These are phyloP conservation scores for Hypomontagnella monticulosa DNA, from an alignment of 495 filamentous ascomycete genomes.

Conservation along the genomic window DNA sequence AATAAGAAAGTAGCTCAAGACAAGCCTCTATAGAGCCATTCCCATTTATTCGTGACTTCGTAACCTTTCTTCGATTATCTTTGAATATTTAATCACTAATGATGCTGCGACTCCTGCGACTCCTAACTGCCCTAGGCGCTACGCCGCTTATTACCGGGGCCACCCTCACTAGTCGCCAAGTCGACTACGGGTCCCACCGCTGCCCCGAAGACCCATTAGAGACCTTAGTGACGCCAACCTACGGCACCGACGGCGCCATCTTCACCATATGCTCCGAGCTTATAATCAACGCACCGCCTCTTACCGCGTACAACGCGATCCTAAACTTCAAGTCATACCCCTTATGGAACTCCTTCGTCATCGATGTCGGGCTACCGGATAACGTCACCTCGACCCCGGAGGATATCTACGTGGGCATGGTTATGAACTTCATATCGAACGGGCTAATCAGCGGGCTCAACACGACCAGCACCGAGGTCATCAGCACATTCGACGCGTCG, in stretches of 20 bases:
- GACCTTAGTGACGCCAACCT: conserved; percentile 40
- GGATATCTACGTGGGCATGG: conserved; percentile 39
- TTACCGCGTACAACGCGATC: conserved; percentile 24
- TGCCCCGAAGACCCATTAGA: conserved; percentile 8
- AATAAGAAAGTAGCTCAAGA: no score
- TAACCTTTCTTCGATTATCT: not conserved
- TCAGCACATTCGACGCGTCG: conserved; percentile 31
- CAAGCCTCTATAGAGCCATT: no score
- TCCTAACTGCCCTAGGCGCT: not conserved
- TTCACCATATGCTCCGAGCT: conserved; percentile 44
- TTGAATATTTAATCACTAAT: not conserved
- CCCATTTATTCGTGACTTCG: no score
- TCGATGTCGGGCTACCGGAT: conserved; percentile 34
- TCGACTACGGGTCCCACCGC: conserved; percentile 26
- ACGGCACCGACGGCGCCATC: conserved; percentile 40
- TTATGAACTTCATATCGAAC: conserved; percentile 41
- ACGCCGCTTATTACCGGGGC: not conserved
- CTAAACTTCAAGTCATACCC: conserved; percentile 41
- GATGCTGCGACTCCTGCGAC: not conserved
- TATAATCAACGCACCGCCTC: conserved; percentile 26
- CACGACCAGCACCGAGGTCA: conserved; percentile 42
- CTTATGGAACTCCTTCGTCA: conserved; percentile 44
- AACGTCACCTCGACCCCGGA: conserved; percentile 39
- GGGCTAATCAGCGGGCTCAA: conserved; percentile 41
- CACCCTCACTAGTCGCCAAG: not conserved